phyloP scores from a whole-genome alignment of 257 asterid species.

The Primulina huaijiensis region DNA sequence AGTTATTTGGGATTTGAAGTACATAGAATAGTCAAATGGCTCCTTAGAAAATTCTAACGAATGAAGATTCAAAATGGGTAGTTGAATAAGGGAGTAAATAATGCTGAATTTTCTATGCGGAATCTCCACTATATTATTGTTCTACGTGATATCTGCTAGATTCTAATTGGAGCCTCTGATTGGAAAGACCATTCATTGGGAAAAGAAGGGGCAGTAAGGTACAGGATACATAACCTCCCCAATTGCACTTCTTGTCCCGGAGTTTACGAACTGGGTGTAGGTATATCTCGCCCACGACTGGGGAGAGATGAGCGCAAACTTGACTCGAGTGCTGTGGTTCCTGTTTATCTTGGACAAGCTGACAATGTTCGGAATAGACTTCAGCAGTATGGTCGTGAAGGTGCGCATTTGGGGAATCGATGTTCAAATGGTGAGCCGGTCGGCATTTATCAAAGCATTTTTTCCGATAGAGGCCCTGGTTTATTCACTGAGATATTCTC shows the following conservation, averaged over 20 bases:
- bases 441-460: not conserved
- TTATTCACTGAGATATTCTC: slow-evolving; percentile 64
- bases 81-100: not conserved
- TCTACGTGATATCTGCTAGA: slow-evolving; percentile 37
- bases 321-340: slow-evolving; percentile 49
- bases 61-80: not conserved
- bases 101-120: not conserved
- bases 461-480: slow-evolving; percentile 23
- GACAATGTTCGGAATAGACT: slow-evolving; percentile 79
- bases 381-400: slow-evolving; percentile 94
- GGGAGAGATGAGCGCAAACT: slow-evolving; percentile 43
- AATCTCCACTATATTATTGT: not conserved
- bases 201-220: slow-evolving; percentile 74
- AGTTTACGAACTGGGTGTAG: slow-evolving; percentile 80
- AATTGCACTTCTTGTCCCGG: slow-evolving; percentile 68
- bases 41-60: too few species aligned
- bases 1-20: too few species aligned
- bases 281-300: slow-evolving; percentile 28
- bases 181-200: slow-evolving; percentile 69
- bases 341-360: slow-evolving; percentile 91
- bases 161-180: slow-evolving; percentile 68
- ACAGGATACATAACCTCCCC: slow-evolving; percentile 81
- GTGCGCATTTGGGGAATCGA: slow-evolving; percentile 77
- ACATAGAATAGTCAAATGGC: too few species aligned
- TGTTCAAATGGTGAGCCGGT: slow-evolving; percentile 25